Evolutionary conservation across 2,329 filamentous ascomycete species (phyloP), one percentile per base, ranked within the genome.

Genomic region (Hysterium pulicare): DNA sequence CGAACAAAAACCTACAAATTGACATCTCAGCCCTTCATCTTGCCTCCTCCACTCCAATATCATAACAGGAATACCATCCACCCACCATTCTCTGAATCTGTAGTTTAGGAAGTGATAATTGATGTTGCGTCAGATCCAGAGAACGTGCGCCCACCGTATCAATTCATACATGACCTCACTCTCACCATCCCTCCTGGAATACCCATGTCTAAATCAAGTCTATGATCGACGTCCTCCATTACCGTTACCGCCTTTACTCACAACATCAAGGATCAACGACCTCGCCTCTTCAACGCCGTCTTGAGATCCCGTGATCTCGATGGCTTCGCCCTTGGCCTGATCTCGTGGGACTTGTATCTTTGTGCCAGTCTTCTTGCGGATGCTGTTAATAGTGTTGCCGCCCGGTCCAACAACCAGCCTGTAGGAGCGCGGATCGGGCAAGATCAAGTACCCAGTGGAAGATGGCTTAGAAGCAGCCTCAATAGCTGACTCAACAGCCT

Each of bases 311-410:
- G 85, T 76, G 57, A 98, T 86, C 72, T 95, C 89, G 63, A 98
- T 96, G 3, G 91, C 88, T 68, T 96, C 90, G 17, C 75, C 78
- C 54, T 73, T 71, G 37, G 74, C 74, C 67, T 94, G 86, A 59
- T 88, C 84, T 53, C 87, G 83, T 17, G 93, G 93, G 31, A 98
- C 91, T 51, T 90, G 90, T 64, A 98, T 94, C 71, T 86, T 90
- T 70, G 90, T 96, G 42, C 87, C 87, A 39, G 90, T 96, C 74
- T 93, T 83, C 72, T 88, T 89, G 55, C 93, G 83, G 64, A 98
- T 96, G 32, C 82, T 74, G 70, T 96, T 96, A 66, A 98, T 94
- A 69, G 91, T 91, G 67, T 82, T 86, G 45, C 93, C 93, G 46
- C 86, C 87, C 51, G 85, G 83, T 4, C 93, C 93, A 54, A 98